Evolutionary conservation across 495 filamentous ascomycete species (phyloP).

Genomic region (Hypomontagnella monticulosa): DNA sequence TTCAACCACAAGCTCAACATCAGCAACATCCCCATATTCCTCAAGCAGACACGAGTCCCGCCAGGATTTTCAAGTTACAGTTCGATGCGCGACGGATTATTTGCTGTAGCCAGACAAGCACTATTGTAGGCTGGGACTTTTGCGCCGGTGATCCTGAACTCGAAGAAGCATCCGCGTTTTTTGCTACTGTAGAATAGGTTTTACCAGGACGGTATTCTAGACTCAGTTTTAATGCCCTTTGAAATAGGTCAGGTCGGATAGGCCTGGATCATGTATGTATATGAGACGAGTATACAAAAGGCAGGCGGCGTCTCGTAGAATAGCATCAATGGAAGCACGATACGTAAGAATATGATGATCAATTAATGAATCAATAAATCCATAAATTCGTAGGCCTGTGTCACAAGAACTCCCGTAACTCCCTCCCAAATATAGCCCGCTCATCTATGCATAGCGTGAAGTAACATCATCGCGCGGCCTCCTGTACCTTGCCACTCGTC

Average conservation of each 20-base stretch:
- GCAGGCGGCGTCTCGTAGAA: neutral
- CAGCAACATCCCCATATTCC: conserved; percentile 45
- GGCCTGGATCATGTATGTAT: neutral
- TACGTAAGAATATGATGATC: conserved; percentile 18
- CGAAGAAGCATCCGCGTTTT: conserved; percentile 82
- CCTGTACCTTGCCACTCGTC: conserved; percentile 75
- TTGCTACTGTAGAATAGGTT: conserved; percentile 62
- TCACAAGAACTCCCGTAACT: conserved; percentile 32
- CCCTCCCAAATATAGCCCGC: conserved; percentile 1
- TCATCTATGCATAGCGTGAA: too few relatives aligned
- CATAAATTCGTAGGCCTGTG: neutral
- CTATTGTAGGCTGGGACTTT: conserved; percentile 98
- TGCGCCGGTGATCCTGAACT: conserved; percentile 87
- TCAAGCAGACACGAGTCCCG: conserved; percentile 58
- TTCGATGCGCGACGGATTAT: conserved; percentile 95
- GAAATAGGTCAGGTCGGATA: neutral
- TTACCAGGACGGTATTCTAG: neutral
- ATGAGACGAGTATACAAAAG: neutral
- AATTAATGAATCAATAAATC: conserved; percentile 5
- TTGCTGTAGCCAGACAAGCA: conserved; percentile 87
- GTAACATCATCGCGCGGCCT: conserved; percentile 68
- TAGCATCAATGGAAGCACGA: neutral
- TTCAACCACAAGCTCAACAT: conserved; percentile 29
- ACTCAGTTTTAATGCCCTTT: neutral
- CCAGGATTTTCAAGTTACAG: conserved; percentile 95